Percentiles rank a stretch among this genome's conserved stretches.
These are phyloP conservation scores for Hura crepitans DNA, from an alignment of 441 rosid species.

Conservation along the genomic window DNA sequence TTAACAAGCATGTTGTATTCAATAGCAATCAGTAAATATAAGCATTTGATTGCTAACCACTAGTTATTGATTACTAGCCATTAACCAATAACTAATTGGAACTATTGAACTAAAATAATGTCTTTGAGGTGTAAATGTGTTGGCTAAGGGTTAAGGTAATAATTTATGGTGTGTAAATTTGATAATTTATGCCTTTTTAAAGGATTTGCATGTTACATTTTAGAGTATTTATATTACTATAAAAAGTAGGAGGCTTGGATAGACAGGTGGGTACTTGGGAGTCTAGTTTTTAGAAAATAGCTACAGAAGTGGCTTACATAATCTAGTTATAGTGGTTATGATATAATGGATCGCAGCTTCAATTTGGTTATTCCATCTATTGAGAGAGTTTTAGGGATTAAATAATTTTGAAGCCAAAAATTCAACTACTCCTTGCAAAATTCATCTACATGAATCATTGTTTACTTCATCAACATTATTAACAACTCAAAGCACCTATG, in stretches of 20 bases:
- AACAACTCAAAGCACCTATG: conserved; percentile 93
- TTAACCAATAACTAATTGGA: not conserved
- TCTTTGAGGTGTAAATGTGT: not conserved
- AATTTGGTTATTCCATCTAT: too few species aligned
- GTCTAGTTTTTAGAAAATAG: conserved; percentile 3
- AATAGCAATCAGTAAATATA: not conserved
- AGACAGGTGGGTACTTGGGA: not conserved
- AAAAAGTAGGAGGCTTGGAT: not conserved
- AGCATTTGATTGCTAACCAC: not conserved
- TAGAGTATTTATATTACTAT: not conserved
- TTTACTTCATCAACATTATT: conserved; percentile 96
- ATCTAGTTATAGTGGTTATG: not conserved
- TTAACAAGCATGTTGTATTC: not conserved
- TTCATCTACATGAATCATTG: conserved; percentile 80
- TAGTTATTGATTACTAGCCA: too few species aligned
- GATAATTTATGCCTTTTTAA: not conserved
- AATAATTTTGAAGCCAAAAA: conserved; percentile 93
- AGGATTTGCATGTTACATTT: not conserved
- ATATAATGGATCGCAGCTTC: not conserved
- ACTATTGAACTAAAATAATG: not conserved
- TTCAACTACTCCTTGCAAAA: conserved; percentile 88
- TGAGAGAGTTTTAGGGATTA: too few species aligned
- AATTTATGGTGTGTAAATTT: not conserved
- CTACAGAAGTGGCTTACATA: not conserved
- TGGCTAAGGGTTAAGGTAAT: not conserved